These are phyloP conservation scores for Colletotrichum siamense DNA, from an alignment of 2,329 filamentous ascomycete genomes.

Conservation along the genomic window DNA sequence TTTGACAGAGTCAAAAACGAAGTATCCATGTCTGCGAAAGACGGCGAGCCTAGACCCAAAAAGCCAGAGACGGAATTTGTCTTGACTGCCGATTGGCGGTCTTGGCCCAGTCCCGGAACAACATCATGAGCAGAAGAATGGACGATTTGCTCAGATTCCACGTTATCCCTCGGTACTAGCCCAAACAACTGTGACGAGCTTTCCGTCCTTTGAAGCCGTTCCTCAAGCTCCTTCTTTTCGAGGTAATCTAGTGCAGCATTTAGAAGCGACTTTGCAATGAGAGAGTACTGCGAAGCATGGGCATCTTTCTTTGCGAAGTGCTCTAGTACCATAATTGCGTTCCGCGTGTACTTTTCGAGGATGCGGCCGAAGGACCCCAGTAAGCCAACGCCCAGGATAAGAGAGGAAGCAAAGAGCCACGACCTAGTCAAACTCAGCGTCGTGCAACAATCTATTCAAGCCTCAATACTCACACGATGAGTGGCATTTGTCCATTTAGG, in stretches of 20 bases:
- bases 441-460: not conserved
- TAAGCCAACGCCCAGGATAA: constrained; percentile 57
- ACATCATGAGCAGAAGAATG: constrained; percentile 4
- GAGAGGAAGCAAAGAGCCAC: constrained; percentile 59
- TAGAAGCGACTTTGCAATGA: constrained; percentile 57
- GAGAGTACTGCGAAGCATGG: constrained; percentile 57
- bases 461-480: constrained; percentile 51
- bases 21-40: constrained; percentile 40
- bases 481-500: constrained; percentile 50
- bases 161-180: constrained; percentile 41
- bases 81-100: not conserved
- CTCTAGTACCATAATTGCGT: constrained; percentile 53
- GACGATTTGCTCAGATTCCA: constrained; percentile 2
- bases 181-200: constrained; percentile 59
- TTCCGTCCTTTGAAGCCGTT: constrained; percentile 52
- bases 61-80: constrained; percentile 6
- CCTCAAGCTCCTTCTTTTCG: constrained; percentile 51
- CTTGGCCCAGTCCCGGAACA: not conserved
- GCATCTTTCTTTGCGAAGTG: constrained; percentile 54
- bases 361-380: constrained; percentile 58
- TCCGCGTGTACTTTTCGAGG: constrained; percentile 54
- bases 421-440: constrained; percentile 38
- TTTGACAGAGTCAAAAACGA: constrained; percentile 43
- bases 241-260: constrained; percentile 51
- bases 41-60: constrained; percentile 32